These are phyloP conservation scores for Xylaria cubensis DNA, from an alignment of 495 filamentous ascomycete genomes.

Conservation along the genomic window DNA sequence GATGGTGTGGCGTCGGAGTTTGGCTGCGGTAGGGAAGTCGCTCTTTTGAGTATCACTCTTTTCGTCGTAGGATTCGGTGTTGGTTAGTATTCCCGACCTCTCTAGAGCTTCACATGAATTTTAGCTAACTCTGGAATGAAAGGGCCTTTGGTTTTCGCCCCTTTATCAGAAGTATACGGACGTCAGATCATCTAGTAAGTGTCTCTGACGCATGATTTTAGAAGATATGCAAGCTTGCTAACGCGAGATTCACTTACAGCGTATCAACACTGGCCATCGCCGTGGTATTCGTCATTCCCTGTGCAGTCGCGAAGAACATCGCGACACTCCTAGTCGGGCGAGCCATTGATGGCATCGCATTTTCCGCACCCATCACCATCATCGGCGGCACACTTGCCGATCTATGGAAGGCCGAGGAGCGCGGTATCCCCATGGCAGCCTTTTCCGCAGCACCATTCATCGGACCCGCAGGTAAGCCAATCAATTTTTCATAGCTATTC, in stretches of 20 bases:
- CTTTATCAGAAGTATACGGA: constrained; percentile 75
- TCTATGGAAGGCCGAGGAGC: constrained; percentile 80
- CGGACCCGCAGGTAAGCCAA: constrained; percentile 67
- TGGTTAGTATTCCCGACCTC: constrained; percentile 45
- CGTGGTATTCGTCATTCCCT: constrained; percentile 79
- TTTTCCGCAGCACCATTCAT: constrained; percentile 82
- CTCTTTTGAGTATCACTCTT: constrained; percentile 69
- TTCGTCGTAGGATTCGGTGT: constrained; percentile 84
- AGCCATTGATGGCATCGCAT: constrained; percentile 79
- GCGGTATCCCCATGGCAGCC: constrained; percentile 85
- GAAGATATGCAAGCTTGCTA: neutral
- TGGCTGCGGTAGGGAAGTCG: constrained; percentile 68
- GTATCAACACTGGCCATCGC: constrained; percentile 66
- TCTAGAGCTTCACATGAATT: neutral
- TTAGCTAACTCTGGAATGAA: constrained; percentile 28
- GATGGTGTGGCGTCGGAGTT: constrained; percentile 65
- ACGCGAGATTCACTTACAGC: constrained; percentile 11
- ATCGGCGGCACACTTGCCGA: constrained; percentile 84
- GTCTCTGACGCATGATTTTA: too few species aligned
- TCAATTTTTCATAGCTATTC: neutral
- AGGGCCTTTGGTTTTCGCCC: constrained; percentile 80
- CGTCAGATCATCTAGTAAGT: constrained; percentile 69
- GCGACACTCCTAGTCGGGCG: constrained; percentile 75
- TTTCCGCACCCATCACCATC: constrained; percentile 83
- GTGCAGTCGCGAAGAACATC: constrained; percentile 76